These are phyloP conservation scores for Aquilaria malaccensis DNA, from an alignment of 345 rosid species.

Conservation along the genomic window DNA sequence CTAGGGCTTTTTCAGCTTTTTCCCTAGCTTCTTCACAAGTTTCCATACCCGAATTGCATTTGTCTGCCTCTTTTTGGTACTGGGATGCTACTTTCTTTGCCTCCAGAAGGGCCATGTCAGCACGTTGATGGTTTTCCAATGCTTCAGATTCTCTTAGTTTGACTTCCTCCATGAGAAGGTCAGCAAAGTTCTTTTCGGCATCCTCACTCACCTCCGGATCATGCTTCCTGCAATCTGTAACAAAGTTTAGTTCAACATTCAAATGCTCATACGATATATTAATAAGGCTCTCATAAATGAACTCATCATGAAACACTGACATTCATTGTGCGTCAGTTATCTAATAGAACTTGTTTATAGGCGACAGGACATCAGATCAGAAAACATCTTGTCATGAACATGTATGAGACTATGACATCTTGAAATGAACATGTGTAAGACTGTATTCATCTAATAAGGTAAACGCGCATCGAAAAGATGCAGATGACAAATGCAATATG, in stretches of 20 bases:
- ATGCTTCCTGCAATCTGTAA: slow-evolving; percentile 74
- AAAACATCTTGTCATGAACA: too few relatives aligned
- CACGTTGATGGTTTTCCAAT: slow-evolving; percentile 64
- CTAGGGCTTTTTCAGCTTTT: slow-evolving; percentile 63
- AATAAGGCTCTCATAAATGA: too few relatives aligned
- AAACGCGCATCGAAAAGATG: too few relatives aligned
- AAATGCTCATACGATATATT: background rate
- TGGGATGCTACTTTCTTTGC: slow-evolving; percentile 91
- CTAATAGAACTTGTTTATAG: too few relatives aligned
- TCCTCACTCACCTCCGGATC: slow-evolving; percentile 84
- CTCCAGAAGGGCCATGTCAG: slow-evolving; percentile 74
- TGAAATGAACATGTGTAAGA: too few relatives aligned
- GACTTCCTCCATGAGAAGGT: slow-evolving; percentile 73
- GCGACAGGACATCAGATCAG: too few relatives aligned
- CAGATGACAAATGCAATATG: too few relatives aligned
- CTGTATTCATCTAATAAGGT: too few relatives aligned
- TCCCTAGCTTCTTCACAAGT: slow-evolving; percentile 97
- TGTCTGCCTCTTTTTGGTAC: slow-evolving; percentile 97
- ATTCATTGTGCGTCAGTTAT: too few relatives aligned
- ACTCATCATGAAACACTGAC: too few relatives aligned
- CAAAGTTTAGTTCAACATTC: background rate
- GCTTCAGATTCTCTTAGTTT: slow-evolving; percentile 77
- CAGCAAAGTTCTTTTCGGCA: slow-evolving; percentile 72
- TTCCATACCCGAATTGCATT: slow-evolving; percentile 96
- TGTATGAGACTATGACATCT: too few relatives aligned